phyloP scores from a whole-genome alignment of 805 yeast species.

The Wickerhamiella dianesei region DNA sequence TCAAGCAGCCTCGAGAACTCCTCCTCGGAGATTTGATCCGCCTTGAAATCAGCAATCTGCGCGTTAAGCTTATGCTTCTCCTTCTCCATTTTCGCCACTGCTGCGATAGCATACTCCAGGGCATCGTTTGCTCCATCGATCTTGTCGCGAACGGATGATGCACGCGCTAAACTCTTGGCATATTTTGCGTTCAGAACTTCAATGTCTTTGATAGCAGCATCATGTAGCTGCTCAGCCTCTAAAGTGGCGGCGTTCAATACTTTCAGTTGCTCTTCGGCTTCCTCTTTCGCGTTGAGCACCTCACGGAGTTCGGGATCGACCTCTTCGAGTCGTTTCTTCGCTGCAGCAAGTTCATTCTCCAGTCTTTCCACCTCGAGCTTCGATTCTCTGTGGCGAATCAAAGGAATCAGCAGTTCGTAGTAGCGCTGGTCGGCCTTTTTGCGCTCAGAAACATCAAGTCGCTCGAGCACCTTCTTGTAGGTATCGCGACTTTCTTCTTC shows the following conservation, averaged over 20 bases:
- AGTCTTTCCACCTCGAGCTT: background rate
- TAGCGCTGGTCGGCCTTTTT: constrained; percentile 1
- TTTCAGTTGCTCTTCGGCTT: background rate
- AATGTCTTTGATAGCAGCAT: background rate
- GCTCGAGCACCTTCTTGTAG: constrained; percentile 20
- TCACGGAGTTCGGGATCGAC: constrained; percentile 1
- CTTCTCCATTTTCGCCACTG: background rate
- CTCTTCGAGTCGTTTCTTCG: background rate
- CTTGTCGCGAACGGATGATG: too few species aligned
- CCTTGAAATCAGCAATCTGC: background rate
- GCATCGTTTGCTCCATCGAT: background rate
- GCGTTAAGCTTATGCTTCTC: background rate
- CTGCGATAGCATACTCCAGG: background rate
- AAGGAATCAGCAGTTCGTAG: constrained; percentile 1
- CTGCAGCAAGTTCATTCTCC: background rate
- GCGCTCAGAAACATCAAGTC: constrained; percentile 1
- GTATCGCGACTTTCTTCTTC: constrained; percentile 18
- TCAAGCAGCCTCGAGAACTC: background rate
- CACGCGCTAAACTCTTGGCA: background rate
- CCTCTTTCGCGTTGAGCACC: constrained; percentile 1
- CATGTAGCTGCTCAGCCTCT: background rate
- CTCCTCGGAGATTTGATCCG: background rate
- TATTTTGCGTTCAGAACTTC: background rate
- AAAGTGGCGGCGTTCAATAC: background rate
- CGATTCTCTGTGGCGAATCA: background rate